These are phyloP conservation scores for Moniliella sp. DNA, from an alignment of 1,284 basidiomycete species.

Conservation along the genomic window DNA sequence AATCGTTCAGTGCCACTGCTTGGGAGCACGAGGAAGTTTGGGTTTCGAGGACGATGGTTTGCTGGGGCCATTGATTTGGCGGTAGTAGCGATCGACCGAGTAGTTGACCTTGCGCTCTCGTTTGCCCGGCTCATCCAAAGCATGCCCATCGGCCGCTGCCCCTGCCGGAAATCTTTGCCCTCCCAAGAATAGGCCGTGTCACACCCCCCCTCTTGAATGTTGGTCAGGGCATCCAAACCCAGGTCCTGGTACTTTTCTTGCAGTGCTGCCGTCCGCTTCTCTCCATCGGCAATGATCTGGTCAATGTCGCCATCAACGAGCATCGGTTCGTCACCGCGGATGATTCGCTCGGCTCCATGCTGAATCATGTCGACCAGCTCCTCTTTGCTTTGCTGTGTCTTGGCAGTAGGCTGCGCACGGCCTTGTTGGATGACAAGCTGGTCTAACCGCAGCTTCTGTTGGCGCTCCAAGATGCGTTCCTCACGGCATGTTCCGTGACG, in stretches of 20 bases:
- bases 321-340: constrained; percentile 46
- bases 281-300: constrained; percentile 55
- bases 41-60: constrained; percentile 49
- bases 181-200: constrained; percentile 69
- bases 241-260: constrained; percentile 80
- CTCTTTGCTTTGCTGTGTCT: constrained; percentile 72
- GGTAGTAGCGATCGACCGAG: constrained; percentile 55
- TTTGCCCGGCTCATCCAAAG: constrained; percentile 71
- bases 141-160: constrained; percentile 47
- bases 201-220: constrained; percentile 88
- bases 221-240: constrained; percentile 81
- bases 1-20: constrained; percentile 78
- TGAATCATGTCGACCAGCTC: constrained; percentile 95
- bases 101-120: constrained; percentile 89
- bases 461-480: constrained; percentile 84
- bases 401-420: constrained; percentile 42
- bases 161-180: constrained; percentile 60
- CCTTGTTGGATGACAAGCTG: constrained; percentile 96
- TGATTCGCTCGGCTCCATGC: constrained; percentile 89
- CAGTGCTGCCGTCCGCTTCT: constrained; percentile 67
- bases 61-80: constrained; percentile 58
- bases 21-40: constrained; percentile 65
- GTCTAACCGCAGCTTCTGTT: constrained; percentile 81
- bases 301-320: constrained; percentile 81
- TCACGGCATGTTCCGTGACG: constrained; percentile 83